A percentile compares a stretch with the other conserved stretches of the same genome.
Conservation (phyloP, 2,329 filamentous ascomycete species). For the Fusarium domesticum region DNA sequence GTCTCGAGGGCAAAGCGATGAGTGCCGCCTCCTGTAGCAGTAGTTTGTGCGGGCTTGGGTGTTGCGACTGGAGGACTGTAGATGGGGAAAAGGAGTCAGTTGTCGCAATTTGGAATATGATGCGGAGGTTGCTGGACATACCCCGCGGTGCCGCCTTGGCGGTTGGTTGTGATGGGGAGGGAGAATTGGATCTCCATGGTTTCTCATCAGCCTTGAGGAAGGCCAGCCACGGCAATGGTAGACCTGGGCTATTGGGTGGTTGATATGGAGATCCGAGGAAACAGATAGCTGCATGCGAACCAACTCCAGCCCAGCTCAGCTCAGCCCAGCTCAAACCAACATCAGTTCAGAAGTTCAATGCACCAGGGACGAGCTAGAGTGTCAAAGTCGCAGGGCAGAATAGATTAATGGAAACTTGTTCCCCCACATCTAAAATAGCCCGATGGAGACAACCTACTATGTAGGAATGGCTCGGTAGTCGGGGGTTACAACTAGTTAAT, state of each 20-base stretch:
- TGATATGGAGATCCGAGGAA: slow-evolving; percentile 4
- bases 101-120: slow-evolving; percentile 1
- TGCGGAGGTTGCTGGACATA: slow-evolving; percentile 12
- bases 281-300: neutral
- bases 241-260: too few relatives aligned
- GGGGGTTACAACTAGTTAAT: neutral
- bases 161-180: slow-evolving; percentile 27
- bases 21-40: slow-evolving; percentile 28
- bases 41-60: slow-evolving; percentile 15
- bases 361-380: slow-evolving; percentile 10
- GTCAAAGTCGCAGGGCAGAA: slow-evolving; percentile 9
- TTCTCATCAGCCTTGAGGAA: slow-evolving; percentile 2
- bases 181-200: slow-evolving; percentile 41
- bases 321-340: slow-evolving; percentile 3
- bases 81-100: slow-evolving; percentile 6
- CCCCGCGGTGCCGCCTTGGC: slow-evolving; percentile 20
- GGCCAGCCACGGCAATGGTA: slow-evolving; percentile 6
- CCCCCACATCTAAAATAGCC: neutral
- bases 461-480: neutral
- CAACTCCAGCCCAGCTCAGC: slow-evolving; percentile 4
- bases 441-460: neutral
- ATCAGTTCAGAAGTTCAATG: too few relatives aligned
- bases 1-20: slow-evolving; percentile 40
- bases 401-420: neutral
- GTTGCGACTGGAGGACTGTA: slow-evolving; percentile 18